Conservation (phyloP, 768 basidiomycete species). For the Crucibulum laeve region DNA sequence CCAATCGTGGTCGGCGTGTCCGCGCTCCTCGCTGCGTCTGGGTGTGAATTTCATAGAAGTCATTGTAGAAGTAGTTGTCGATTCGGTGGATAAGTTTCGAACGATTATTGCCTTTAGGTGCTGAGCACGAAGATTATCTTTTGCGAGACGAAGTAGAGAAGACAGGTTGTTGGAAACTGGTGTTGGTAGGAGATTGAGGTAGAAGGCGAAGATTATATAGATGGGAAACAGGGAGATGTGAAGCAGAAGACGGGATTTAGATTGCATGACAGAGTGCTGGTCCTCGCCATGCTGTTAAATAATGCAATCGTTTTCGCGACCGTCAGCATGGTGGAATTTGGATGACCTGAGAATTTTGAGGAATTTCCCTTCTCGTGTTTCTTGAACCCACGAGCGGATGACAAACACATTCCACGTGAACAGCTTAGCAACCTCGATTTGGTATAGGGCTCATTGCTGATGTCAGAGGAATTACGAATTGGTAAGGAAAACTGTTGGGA, state of each 20-base stretch:
- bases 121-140: constrained; percentile 24
- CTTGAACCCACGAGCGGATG: no score
- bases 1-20: constrained; percentile 80
- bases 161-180: constrained; percentile 29
- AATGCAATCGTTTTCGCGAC: no score
- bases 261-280: constrained; percentile 27
- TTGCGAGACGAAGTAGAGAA: constrained; percentile 32
- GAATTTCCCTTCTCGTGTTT: no score
- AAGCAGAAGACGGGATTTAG: constrained; percentile 25
- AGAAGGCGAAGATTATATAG: constrained; percentile 36
- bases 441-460: no score
- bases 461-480: no score
- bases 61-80: constrained; percentile 11
- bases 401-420: no score
- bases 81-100: constrained; percentile 5
- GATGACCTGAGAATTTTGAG: no score
- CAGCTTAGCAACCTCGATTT: no score
- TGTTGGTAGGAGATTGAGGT: constrained; percentile 25
- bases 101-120: constrained; percentile 11
- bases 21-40: constrained; percentile 60
- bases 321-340: no score
- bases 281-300: background rate
- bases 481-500: no score
- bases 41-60: constrained; percentile 37
- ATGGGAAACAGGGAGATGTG: constrained; percentile 33